Evolutionary conservation across 805 yeast species (phyloP).

Genomic region (Ogataea pilisensis): DNA sequence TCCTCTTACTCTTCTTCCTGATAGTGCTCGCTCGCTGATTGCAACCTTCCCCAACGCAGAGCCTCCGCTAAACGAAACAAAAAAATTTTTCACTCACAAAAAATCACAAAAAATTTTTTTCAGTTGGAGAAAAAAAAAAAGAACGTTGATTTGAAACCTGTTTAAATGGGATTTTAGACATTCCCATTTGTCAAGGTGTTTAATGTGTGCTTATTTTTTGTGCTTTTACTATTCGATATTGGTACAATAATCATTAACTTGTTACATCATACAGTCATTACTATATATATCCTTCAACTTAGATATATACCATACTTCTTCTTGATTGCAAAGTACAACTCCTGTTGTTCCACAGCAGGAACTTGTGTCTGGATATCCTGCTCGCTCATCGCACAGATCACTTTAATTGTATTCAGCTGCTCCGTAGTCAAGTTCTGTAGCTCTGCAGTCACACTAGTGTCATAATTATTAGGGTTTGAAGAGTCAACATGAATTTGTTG

Average conservation of each 20-base stretch:
- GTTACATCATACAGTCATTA: too few relatives aligned
- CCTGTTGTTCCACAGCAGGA: constrained; percentile 18
- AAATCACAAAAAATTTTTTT: too few relatives aligned
- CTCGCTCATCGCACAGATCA: constrained; percentile 23
- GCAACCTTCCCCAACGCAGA: too few relatives aligned
- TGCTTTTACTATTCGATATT: too few relatives aligned
- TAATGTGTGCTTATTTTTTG: too few relatives aligned
- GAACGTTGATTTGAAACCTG: background rate
- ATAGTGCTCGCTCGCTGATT: too few relatives aligned
- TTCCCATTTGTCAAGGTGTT: background rate
- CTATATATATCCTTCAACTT: too few relatives aligned
- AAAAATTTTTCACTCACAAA: too few relatives aligned
- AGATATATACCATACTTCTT: constrained; percentile 12
- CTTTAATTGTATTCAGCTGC: constrained; percentile 18
- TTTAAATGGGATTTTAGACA: background rate
- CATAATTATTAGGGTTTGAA: background rate
- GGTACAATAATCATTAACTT: too few relatives aligned
- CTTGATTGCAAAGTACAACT: constrained; percentile 23
- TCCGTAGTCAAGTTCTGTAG: constrained; percentile 11
- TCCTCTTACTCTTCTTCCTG: too few relatives aligned
- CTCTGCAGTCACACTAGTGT: constrained; percentile 3
- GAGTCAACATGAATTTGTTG: background rate
- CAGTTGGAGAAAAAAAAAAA: background rate
- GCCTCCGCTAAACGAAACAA: too few relatives aligned
- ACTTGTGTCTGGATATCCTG: constrained; percentile 17